phyloP scores from a whole-genome alignment of 768 basidiomycete species.

The Pleurotus cornucopiae region DNA sequence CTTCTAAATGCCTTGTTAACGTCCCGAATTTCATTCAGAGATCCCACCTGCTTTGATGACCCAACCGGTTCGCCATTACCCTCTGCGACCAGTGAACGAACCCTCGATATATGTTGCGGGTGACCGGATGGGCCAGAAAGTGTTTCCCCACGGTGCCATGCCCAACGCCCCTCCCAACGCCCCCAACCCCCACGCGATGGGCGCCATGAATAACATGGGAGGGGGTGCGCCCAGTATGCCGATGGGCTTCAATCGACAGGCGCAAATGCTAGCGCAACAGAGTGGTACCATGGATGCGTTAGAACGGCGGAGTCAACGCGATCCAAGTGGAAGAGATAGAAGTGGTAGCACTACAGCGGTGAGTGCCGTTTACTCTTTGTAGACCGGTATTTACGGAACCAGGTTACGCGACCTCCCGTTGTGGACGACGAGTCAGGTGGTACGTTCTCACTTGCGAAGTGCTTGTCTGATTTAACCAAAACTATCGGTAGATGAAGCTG shows the following conservation, averaged over 20 bases:
- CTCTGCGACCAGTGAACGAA: slow-evolving; percentile 63
- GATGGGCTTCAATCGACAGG: slow-evolving; percentile 37
- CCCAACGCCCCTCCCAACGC: slow-evolving; percentile 23
- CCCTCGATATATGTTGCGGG: slow-evolving; percentile 68
- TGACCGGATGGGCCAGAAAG: slow-evolving; percentile 71
- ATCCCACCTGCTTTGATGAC: slow-evolving; percentile 54
- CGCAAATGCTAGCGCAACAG: slow-evolving; percentile 69
- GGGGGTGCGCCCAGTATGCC: slow-evolving; percentile 27
- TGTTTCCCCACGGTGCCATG: slow-evolving; percentile 28
- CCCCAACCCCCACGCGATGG: slow-evolving; percentile 17
- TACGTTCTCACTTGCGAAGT: slow-evolving; percentile 17
- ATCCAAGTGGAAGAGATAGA: slow-evolving; percentile 43
- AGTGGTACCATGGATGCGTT: slow-evolving; percentile 68
- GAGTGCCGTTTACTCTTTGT: slow-evolving; percentile 7
- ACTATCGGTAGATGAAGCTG: slow-evolving; percentile 48
- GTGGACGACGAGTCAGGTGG: slow-evolving; percentile 68
- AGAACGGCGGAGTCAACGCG: slow-evolving; percentile 61
- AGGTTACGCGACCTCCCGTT: slow-evolving; percentile 23
- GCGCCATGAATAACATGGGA: slow-evolving; percentile 13
- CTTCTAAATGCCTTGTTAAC: slow-evolving; percentile 2
- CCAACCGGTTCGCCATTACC: slow-evolving; percentile 67
- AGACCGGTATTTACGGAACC: slow-evolving; percentile 1
- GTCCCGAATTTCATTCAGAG: slow-evolving; percentile 30
- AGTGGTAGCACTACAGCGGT: slow-evolving; percentile 38
- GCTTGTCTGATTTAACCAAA: too few species aligned